phyloP scores from a whole-genome alignment of 2,329 filamentous ascomycete species.

The Polytolypa hystricis region DNA sequence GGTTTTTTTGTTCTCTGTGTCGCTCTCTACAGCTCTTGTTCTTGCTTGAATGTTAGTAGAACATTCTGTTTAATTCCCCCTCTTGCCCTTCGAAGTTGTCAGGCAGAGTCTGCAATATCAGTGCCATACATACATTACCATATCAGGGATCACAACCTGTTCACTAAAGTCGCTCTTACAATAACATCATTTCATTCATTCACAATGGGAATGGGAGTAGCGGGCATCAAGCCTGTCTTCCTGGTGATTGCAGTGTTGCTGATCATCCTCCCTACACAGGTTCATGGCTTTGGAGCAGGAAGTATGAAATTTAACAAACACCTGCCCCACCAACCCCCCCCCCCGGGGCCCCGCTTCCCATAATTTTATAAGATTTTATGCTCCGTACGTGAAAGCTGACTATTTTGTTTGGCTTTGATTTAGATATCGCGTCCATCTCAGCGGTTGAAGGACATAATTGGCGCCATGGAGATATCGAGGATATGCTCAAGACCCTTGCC shows the following conservation, averaged over 20 bases:
- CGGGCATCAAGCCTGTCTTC: conserved; percentile 20
- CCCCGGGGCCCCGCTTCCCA: background rate
- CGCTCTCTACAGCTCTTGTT: too few species aligned
- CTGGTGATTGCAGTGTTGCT: conserved; percentile 27
- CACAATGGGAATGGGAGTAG: conserved; percentile 13
- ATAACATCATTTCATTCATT: too few species aligned
- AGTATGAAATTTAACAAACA: conserved; percentile 24
- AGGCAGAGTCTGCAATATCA: too few species aligned
- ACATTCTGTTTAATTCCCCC: too few species aligned
- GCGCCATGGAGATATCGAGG: conserved; percentile 60
- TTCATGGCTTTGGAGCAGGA: conserved; percentile 35
- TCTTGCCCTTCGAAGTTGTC: too few species aligned
- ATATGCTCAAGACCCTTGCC: conserved; percentile 65
- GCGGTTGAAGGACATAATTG: conserved; percentile 41
- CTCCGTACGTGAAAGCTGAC: background rate
- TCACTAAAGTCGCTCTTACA: too few species aligned
- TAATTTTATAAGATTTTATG: background rate
- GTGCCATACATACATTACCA: too few species aligned
- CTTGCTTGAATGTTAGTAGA: too few species aligned
- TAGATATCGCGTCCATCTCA: conserved; percentile 40
- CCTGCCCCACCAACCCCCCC: too few species aligned
- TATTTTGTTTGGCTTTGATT: background rate
- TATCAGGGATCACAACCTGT: too few species aligned
- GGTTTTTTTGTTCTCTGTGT: too few species aligned
- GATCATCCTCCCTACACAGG: conserved; percentile 27